Evolutionary conservation across 2,329 filamentous ascomycete species (phyloP), one percentile per base, ranked within the genome.

Genomic region (Polytolypa hystricis): DNA sequence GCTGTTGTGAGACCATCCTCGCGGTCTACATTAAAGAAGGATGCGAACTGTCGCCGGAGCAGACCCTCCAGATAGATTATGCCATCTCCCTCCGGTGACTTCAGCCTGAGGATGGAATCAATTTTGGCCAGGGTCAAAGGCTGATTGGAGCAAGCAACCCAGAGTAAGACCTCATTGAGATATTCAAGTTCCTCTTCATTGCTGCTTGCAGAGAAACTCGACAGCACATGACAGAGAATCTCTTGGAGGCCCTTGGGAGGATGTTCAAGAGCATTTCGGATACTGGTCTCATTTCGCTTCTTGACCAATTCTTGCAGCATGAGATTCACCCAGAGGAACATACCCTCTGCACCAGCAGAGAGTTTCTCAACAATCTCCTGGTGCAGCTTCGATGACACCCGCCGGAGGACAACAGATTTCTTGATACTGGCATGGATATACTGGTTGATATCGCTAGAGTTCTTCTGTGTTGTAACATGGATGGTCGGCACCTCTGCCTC

Each of bases 241-340:
- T 61, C 54, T 6, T 49, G 49, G 10, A 69, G 50, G 5, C 63
- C 65, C 36, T 65, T 61, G 25, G 66, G 66, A 26, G 69, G 70
- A 0, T 56, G 53, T 14, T 60, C 53, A 0, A 74, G 47, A 28
- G 62, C 62, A 14, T 65, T 57, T 4, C 64, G 57, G 1, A 61
- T 70, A 7, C 37, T 41, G 10, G 36, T 32, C 0, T 64, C 64
- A 5, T 60, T 55, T 0, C 65, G n/a, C n/a, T n/a, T n/a, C n/a
- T n/a, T n/a, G n/a, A n/a, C 61, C 15, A 70, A 52, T 33, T 73
- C 69, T 4, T 63, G 63, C 3, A 73, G 38, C 66, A 70, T 70
- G 30, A 69, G 62, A 38, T 68, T 64, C 31, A 66, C 67, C 30
- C 67, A 56, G 14, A 70, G 65, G 43, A 70, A 70, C 12, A 70